Evolutionary conservation across 2,329 filamentous ascomycete genomes (phyloP).

Genomic region (Fusarium armeniacum): DNA sequence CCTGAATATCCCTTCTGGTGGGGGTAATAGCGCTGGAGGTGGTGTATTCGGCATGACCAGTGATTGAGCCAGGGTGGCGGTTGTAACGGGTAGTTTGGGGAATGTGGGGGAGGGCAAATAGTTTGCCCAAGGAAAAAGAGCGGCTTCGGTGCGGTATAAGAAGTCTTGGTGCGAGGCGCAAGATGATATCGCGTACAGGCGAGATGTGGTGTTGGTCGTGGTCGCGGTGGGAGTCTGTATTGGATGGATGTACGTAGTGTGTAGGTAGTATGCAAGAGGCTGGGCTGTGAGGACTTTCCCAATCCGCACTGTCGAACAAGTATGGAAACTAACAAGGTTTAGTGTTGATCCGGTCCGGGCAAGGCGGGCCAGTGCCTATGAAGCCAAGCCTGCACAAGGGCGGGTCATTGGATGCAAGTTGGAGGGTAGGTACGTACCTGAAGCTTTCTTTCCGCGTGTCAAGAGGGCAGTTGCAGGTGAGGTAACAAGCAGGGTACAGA

Average conservation of each 20-base stretch:
- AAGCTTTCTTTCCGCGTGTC: conserved; percentile 38
- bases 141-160: conserved; percentile 24
- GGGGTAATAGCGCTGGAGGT: conserved; percentile 64
- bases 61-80: conserved; percentile 54
- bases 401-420: conserved; percentile 20
- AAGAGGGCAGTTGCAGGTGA: conserved; percentile 28
- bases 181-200: conserved; percentile 41
- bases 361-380: conserved; percentile 49
- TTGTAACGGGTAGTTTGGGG: conserved; percentile 49
- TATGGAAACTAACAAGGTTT: conserved; percentile 55
- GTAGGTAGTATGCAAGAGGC: conserved; percentile 49
- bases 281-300: conserved; percentile 59
- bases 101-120: conserved; percentile 45
- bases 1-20: conserved; percentile 71
- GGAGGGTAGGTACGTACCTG: conserved; percentile 39
- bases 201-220: conserved; percentile 46
- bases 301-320: conserved; percentile 59
- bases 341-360: conserved; percentile 58
- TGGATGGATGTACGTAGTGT: conserved; percentile 23
- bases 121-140: conserved; percentile 24
- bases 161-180: conserved; percentile 22
- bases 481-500: conserved; percentile 32
- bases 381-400: conserved; percentile 38
- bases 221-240: conserved; percentile 38
- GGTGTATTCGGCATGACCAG: conserved; percentile 63